Evolutionary conservation across 2,329 filamentous ascomycete genomes (phyloP).

Genomic region (Mycosphaerella sp.): DNA sequence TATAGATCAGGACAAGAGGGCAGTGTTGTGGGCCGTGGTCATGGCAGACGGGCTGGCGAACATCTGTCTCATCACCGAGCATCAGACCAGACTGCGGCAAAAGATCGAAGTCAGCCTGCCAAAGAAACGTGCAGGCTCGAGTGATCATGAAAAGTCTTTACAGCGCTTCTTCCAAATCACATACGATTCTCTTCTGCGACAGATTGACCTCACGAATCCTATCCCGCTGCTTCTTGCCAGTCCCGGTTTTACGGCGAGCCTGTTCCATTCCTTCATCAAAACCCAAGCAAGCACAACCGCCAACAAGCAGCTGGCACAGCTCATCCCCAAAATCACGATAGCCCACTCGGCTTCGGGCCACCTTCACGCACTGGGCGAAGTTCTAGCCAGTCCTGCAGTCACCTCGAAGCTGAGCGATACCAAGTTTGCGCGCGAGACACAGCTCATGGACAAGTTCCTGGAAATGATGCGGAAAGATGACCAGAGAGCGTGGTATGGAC

Average conservation of each 20-base stretch:
- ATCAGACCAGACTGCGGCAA: conserved; percentile 69
- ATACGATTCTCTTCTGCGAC: conserved; percentile 66
- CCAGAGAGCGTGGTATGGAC: conserved; percentile 84
- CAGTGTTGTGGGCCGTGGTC: conserved; percentile 80
- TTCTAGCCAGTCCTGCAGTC: conserved; percentile 75
- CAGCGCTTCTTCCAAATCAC: conserved; percentile 69
- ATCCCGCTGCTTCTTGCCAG: conserved; percentile 77
- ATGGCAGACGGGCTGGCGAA: conserved; percentile 86
- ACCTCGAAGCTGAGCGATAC: conserved; percentile 72
- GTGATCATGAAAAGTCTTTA: conserved; percentile 55
- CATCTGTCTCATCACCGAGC: conserved; percentile 74
- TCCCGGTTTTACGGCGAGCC: conserved; percentile 77
- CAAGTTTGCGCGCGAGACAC: conserved; percentile 78
- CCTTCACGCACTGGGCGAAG: conserved; percentile 78
- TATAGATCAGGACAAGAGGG: conserved; percentile 68
- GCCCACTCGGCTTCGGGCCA: conserved; percentile 83
- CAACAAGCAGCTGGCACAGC: conserved; percentile 63
- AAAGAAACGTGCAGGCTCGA: conserved; percentile 57
- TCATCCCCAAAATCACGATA: conserved; percentile 59
- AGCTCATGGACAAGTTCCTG: conserved; percentile 77
- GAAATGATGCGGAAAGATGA: conserved; percentile 74
- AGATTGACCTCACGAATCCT: conserved; percentile 63
- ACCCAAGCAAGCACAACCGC: conserved; percentile 56
- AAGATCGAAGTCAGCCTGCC: conserved; percentile 60
- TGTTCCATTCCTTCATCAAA: conserved; percentile 71